Percentiles rank a stretch among this genome's conserved stretches.
Evolutionary conservation across 169 alveolate genomes (phyloP).

Genomic region (Besnoitia besnoiti): DNA sequence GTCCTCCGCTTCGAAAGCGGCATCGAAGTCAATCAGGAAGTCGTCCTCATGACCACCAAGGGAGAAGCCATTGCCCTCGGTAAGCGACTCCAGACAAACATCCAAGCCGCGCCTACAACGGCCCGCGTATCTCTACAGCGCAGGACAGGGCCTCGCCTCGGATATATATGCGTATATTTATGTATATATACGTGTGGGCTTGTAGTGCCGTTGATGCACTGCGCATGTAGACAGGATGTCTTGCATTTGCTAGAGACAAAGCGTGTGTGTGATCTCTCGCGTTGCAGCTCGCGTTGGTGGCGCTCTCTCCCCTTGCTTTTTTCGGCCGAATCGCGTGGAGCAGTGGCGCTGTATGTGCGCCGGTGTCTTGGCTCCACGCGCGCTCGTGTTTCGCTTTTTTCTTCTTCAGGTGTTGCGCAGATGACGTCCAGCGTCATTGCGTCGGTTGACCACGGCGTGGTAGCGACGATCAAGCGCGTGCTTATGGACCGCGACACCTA

Average conservation of each 20-base stretch:
- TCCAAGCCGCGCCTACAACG: background rate
- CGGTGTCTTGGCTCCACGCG: background rate
- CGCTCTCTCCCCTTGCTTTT: no score
- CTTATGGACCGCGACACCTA: conserved; percentile 99
- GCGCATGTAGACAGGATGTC: no score
- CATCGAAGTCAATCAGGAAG: conserved; percentile 96
- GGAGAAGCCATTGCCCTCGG: conserved; percentile 99
- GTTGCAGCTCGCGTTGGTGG: no score
- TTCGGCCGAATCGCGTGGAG: no score
- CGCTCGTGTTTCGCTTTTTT: background rate
- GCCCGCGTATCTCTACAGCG: no score
- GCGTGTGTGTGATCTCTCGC: no score
- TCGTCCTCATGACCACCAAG: conserved; percentile 98
- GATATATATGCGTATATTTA: background rate
- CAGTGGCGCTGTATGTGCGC: no score
- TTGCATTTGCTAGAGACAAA: no score
- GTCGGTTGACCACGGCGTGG: conserved; percentile 99
- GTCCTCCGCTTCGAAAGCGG: conserved; percentile 97
- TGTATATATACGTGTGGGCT: background rate
- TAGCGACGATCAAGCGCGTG: conserved; percentile 98
- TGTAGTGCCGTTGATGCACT: no score
- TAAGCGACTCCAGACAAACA: background rate
- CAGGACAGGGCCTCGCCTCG: no score
- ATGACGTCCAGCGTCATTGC: conserved; percentile 99
- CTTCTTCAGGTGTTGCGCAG: conserved; percentile 95